phyloP scores from a whole-genome alignment of 192 early-diverging fungal genomes.

The Backusella morwellensis region DNA sequence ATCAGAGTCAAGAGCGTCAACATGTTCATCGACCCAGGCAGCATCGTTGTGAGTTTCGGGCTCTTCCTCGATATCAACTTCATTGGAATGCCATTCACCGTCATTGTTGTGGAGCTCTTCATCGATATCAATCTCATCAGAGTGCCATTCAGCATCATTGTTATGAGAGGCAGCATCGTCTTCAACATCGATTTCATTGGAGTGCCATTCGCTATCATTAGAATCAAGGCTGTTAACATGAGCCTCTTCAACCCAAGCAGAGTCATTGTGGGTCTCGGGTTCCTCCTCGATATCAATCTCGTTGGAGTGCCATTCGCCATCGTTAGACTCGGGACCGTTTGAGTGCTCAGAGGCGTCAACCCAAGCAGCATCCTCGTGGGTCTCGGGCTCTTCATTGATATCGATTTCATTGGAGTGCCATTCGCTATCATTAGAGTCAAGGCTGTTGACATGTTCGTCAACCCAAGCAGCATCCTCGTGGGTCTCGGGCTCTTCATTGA shows the following conservation, averaged over 20 bases:
- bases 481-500: neutral
- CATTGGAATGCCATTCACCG: neutral
- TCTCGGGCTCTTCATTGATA: neutral
- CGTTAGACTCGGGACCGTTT: neutral
- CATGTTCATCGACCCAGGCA: neutral
- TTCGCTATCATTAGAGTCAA: neutral
- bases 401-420: neutral
- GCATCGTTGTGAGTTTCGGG: neutral
- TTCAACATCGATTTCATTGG: neutral
- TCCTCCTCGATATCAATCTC: neutral
- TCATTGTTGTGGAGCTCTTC: neutral
- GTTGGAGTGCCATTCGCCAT: slow-evolving; percentile 1
- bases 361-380: neutral
- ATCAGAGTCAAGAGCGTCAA: neutral
- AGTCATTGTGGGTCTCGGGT: neutral
- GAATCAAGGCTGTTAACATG: neutral
- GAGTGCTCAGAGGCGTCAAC: neutral
- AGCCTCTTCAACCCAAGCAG: neutral
- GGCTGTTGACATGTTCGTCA: neutral
- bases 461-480: neutral
- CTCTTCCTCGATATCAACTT: neutral
- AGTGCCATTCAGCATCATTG: neutral
- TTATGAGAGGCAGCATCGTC: neutral
- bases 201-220: neutral
- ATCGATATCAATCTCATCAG: neutral